Percentiles rank a stretch among this genome's conserved stretches.
These are phyloP conservation scores for Ophiostoma sp. DNA, from an alignment of 2,329 filamentous ascomycete species.

Conservation along the genomic window DNA sequence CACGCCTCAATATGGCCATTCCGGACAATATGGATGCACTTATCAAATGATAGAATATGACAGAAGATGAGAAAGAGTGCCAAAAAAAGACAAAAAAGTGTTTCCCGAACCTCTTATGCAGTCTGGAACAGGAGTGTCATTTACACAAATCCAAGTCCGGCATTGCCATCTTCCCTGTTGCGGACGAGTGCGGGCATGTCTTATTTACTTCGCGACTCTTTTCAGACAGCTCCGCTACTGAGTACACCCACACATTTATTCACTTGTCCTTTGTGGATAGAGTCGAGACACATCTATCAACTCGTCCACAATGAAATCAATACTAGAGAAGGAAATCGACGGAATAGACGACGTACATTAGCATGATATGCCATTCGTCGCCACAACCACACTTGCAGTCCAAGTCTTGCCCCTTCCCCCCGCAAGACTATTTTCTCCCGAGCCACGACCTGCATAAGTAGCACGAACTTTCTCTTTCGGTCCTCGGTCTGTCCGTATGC, in stretches of 20 bases:
- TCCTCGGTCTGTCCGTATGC: no score
- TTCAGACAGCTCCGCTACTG: not conserved
- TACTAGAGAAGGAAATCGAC: not conserved
- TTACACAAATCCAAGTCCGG: not conserved
- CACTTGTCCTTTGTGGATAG: no score
- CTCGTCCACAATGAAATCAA: not conserved
- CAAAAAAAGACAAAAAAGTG: not conserved
- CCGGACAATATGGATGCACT: not conserved
- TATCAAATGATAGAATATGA: not conserved
- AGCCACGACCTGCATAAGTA: conserved; percentile 2
- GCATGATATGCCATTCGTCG: not conserved
- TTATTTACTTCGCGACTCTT: not conserved
- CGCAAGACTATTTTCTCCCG: not conserved
- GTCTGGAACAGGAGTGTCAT: not conserved
- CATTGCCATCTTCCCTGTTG: not conserved
- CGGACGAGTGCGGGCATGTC: not conserved
- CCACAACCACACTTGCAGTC: not conserved
- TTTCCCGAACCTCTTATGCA: not conserved
- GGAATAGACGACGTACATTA: not conserved
- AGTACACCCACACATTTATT: no score
- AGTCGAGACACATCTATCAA: not conserved
- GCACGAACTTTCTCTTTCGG: not conserved
- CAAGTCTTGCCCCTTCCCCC: not conserved
- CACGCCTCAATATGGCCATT: not conserved
- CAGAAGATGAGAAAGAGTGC: no score